Percentiles rank a stretch among this genome's conserved stretches.
phyloP scores from a whole-genome alignment of 371 early-diverging fungal species.

The Mucor saturninus region DNA sequence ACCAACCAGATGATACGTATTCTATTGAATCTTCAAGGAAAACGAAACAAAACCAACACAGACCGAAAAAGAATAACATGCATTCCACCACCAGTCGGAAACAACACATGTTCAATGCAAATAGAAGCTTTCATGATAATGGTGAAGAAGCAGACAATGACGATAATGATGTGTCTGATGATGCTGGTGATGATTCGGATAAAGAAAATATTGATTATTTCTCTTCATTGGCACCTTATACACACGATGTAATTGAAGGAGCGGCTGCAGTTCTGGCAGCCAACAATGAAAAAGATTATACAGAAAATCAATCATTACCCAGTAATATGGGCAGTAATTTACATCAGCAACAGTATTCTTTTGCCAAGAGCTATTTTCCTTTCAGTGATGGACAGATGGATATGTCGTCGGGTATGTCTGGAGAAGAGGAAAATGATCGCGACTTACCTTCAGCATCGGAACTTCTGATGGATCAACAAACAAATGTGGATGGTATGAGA shows the following conservation, averaged over 20 bases:
- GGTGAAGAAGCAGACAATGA: conserved; percentile 35
- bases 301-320: background rate
- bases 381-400: conserved; percentile 30
- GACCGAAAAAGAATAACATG: background rate
- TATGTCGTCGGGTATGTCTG: conserved; percentile 25
- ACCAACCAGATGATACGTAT: conserved; percentile 7
- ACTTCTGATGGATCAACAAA: conserved; percentile 31
- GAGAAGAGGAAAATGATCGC: conserved; percentile 20
- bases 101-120: background rate
- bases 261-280: background rate
- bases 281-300: background rate
- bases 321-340: background rate
- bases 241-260: conserved; percentile 26
- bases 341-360: background rate
- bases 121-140: conserved; percentile 24
- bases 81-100: background rate
- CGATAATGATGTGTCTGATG: conserved; percentile 35
- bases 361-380: conserved; percentile 12
- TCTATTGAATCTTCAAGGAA: background rate
- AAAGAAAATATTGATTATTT: conserved; percentile 33
- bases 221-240: conserved; percentile 44
- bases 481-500: conserved; percentile 4
- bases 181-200: conserved; percentile 33
- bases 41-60: background rate
- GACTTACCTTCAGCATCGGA: conserved; percentile 41